A percentile compares a stretch with the other conserved stretches of the same genome.
Evolutionary conservation across 2,329 filamentous ascomycete species (phyloP).

Genomic region (Xylaria sp.): DNA sequence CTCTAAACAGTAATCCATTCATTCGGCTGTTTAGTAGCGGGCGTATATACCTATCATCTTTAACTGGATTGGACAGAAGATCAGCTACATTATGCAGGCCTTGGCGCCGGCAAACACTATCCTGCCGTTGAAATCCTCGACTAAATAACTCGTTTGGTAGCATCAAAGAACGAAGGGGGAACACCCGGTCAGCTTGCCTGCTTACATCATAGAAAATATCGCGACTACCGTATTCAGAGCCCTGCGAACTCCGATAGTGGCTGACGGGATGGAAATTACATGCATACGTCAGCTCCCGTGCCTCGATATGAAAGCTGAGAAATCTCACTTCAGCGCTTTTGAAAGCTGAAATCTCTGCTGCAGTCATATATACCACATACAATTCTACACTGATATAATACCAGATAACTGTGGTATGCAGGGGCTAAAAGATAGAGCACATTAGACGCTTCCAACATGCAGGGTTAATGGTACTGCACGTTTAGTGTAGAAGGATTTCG

Average conservation of each 20-base stretch:
- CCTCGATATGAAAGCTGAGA: constrained; percentile 28
- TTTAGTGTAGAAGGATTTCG: constrained; percentile 16
- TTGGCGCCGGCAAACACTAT: not conserved
- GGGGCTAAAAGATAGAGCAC: not conserved
- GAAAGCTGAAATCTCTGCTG: constrained; percentile 28
- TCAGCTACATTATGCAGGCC: not conserved
- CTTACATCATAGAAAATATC: not conserved
- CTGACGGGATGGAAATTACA: constrained; percentile 15
- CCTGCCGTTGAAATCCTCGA: not conserved
- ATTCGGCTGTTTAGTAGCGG: not conserved
- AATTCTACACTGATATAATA: not conserved
- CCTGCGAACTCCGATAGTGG: constrained; percentile 11
- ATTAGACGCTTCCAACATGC: not conserved
- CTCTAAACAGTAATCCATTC: constrained; percentile 18
- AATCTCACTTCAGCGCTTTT: constrained; percentile 18
- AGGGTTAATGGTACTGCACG: not conserved
- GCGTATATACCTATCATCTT: not conserved
- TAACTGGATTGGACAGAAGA: not conserved
- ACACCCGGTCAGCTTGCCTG: not conserved
- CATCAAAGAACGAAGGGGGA: not conserved
- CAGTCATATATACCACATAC: not conserved
- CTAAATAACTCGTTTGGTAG: not conserved
- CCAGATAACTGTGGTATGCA: not conserved
- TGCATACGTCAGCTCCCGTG: constrained; percentile 28
- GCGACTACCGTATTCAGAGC: not conserved